Evolutionary conservation across 176 grass and related monocot genomes (phyloP).

Genomic region (Musa itinerans): DNA sequence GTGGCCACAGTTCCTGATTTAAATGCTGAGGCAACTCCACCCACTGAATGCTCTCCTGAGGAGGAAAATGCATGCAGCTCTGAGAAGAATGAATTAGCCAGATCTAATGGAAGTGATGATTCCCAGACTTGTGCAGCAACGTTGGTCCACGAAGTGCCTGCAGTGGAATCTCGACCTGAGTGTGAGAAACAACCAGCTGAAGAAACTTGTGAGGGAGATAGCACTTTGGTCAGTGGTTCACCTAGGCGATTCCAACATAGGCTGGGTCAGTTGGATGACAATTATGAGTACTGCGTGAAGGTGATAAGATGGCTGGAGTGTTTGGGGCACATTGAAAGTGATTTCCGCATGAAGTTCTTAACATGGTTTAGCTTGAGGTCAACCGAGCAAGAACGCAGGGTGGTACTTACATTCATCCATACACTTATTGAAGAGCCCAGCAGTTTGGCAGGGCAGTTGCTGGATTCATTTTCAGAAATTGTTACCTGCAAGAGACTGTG

Average conservation of each 20-base stretch:
- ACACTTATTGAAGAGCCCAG: slow-evolving; percentile 63
- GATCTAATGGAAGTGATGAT: slow-evolving; percentile 65
- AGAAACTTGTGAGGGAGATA: slow-evolving; percentile 35
- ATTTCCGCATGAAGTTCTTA: slow-evolving; percentile 73
- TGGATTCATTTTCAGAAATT: slow-evolving; percentile 77
- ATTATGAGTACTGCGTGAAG: slow-evolving; percentile 81
- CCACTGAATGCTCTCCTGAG: slow-evolving; percentile 36
- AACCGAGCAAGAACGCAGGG: slow-evolving; percentile 54
- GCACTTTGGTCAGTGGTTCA: slow-evolving; percentile 32
- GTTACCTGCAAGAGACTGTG: slow-evolving; percentile 48
- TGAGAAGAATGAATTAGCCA: slow-evolving; percentile 35
- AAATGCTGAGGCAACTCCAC: slow-evolving; percentile 44
- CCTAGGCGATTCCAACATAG: slow-evolving; percentile 38
- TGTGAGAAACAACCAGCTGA: slow-evolving; percentile 20
- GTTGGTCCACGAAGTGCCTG: slow-evolving; percentile 31
- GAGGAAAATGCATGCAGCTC: slow-evolving; percentile 34
- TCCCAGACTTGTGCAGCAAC: slow-evolving; percentile 62
- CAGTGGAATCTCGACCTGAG: slow-evolving; percentile 46
- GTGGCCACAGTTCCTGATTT: slow-evolving; percentile 64
- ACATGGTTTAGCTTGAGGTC: slow-evolving; percentile 92
- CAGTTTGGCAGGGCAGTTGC: slow-evolving; percentile 64
- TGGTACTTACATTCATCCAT: slow-evolving; percentile 69
- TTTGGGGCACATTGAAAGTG: slow-evolving; percentile 47
- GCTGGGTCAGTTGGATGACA: slow-evolving; percentile 66
- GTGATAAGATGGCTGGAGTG: slow-evolving; percentile 65